Evolutionary conservation across 2,329 filamentous ascomycete species (phyloP), one percentile per base, ranked within the genome.

Genomic region (Pestalotiopsis sp.): DNA sequence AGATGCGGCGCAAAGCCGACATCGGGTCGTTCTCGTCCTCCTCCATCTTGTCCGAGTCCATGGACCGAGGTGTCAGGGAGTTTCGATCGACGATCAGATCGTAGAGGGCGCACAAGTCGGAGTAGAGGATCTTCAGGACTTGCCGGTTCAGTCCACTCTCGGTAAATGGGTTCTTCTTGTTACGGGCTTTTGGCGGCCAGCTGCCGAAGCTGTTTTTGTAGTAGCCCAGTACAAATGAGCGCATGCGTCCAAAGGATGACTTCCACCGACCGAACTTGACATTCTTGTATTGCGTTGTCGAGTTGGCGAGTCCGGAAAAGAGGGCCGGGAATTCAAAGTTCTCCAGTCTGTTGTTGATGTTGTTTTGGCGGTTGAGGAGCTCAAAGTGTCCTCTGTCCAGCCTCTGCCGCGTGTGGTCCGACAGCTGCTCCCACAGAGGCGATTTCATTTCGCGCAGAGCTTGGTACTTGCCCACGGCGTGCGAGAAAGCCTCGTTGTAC

Each of bases 241-340:
- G 88, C 85, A 95, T 94, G 68, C 88, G 89, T 69, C 87, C 82
- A 77, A 95, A 98, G 2, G 91, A 87, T 20, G 85, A 84, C 75
- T 89, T 92, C 95, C 96, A 98, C 36, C 88, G 87, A 78, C 94
- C 94, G 83, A 97, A 98, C 25, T 91, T 90, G 58, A 97, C 89
- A 20, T 89, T 83, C 77, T 91, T 95, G 71, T 93, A 90, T 79
- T 97, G 94, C 0, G 86, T 86, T 12, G 91, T 95, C 3, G 94
- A 97, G 78, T 91, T 94, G 76, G 93, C 95, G 72, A 94, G 90
- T 41, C 96, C 96, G 0, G 94, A 89, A 77, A 97, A 98, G 4
- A 98, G 83, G 0, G 93, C 92, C 0, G 95, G 94, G 74, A 97
- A 98, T 40, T 98, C 93, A 73, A 98, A 98, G 70, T 94, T 90